These are phyloP conservation scores for Shiraia sp. DNA, from an alignment of 2,329 filamentous ascomycete species.

Conservation along the genomic window DNA sequence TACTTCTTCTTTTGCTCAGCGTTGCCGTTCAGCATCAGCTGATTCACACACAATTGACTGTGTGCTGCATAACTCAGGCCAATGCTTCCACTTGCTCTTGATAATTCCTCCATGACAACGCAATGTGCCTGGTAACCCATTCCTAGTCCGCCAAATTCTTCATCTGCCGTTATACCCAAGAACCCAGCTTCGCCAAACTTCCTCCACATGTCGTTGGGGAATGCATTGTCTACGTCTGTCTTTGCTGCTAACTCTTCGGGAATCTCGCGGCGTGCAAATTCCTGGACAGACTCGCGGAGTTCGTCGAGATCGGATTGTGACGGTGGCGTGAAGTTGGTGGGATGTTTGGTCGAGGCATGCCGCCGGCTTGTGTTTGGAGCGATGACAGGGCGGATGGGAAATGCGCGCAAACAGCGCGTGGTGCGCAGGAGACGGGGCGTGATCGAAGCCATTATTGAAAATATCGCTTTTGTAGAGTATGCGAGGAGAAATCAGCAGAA, in stretches of 20 bases:
- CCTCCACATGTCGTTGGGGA: conserved; percentile 88
- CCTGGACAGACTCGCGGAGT: conserved; percentile 80
- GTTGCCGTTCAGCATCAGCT: conserved; percentile 86
- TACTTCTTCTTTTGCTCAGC: conserved; percentile 77
- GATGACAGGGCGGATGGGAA: conserved; percentile 11
- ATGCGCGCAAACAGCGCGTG: conserved; percentile 37
- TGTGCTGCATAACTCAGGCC: conserved; percentile 94
- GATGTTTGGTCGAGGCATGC: conserved; percentile 69
- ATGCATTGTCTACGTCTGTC: conserved; percentile 86
- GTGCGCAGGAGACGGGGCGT: conserved; percentile 35
- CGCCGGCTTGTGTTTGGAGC: conserved; percentile 29
- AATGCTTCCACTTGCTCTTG: conserved; percentile 81
- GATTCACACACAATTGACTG: conserved; percentile 94
- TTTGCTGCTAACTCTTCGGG: conserved; percentile 77
- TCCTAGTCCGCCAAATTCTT: conserved; percentile 83
- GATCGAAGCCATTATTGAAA: conserved; percentile 37
- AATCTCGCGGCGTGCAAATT: conserved; percentile 87
- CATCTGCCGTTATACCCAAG: conserved; percentile 89
- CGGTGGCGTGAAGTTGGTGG: conserved; percentile 69
- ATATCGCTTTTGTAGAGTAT: neutral
- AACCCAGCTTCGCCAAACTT: conserved; percentile 91
- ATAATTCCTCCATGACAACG: conserved; percentile 93
- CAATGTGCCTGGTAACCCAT: conserved; percentile 98
- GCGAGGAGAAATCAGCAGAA: conserved; percentile 1
- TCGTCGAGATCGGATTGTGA: conserved; percentile 75